Conservation (phyloP, 2,329 filamentous ascomycete species). For the Macroventuria anomochaeta region DNA sequence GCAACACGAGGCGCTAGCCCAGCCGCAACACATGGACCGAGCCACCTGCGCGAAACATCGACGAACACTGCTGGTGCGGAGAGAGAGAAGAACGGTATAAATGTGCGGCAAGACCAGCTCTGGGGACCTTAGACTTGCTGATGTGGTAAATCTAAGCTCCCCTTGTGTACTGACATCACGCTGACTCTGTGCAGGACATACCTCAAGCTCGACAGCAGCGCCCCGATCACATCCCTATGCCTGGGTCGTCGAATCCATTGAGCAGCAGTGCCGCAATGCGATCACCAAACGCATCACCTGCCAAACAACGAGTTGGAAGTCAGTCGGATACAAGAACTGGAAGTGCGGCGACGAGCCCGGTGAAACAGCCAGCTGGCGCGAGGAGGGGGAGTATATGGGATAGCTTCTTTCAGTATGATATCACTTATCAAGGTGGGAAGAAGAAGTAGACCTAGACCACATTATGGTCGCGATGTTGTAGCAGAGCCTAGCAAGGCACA, state of each 20-base stretch:
- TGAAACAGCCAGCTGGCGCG: constrained; percentile 24
- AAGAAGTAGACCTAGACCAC: constrained; percentile 30
- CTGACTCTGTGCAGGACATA: constrained; percentile 21
- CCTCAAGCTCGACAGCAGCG: constrained; percentile 18
- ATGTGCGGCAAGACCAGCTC: constrained; percentile 55
- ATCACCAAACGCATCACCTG: constrained; percentile 23
- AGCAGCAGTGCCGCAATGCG: constrained; percentile 17
- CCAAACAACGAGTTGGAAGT: constrained; percentile 27
- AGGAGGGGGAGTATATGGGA: constrained; percentile 48
- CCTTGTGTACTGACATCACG: constrained; percentile 6
- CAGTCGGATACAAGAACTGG: constrained; percentile 23
- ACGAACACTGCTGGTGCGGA: constrained; percentile 26
- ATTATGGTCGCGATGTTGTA: too few species aligned
- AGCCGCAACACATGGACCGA: constrained; percentile 39
- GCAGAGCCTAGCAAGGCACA: too few species aligned
- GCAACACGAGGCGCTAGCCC: constrained; percentile 45
- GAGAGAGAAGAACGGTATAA: constrained; percentile 39
- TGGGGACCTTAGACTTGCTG: constrained; percentile 51
- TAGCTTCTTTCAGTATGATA: constrained; percentile 49
- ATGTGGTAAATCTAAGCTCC: constrained; percentile 43
- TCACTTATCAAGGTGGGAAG: constrained; percentile 49
- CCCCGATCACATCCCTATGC: constrained; percentile 23
- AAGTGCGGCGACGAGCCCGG: constrained; percentile 33
- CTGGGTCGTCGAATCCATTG: constrained; percentile 18
- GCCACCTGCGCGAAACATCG: constrained; percentile 43